Conservation (phyloP, 306 rosid species). For the Mimosa pudica region DNA sequence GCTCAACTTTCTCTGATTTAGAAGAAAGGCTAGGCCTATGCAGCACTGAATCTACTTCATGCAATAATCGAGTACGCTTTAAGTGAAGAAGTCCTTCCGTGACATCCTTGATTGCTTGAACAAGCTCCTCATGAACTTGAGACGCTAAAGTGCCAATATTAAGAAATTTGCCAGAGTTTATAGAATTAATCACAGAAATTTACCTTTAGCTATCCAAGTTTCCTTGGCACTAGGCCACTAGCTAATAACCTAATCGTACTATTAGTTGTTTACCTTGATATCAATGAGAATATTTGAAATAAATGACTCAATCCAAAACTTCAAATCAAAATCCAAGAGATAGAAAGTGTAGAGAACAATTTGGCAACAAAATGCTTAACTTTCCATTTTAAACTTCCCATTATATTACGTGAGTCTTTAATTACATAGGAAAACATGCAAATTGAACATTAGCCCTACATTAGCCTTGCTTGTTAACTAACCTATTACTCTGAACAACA, state of each 20-base stretch:
- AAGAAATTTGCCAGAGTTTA: constrained; percentile 6
- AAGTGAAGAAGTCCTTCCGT: constrained; percentile 88
- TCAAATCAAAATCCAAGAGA: not conserved
- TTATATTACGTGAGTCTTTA: not conserved
- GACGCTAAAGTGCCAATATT: constrained; percentile 16
- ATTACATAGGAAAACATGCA: not conserved
- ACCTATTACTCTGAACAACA: not conserved
- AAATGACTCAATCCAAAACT: not conserved
- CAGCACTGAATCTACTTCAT: constrained; percentile 71
- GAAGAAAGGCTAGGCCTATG: constrained; percentile 36
- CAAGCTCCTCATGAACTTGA: constrained; percentile 83
- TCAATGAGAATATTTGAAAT: not conserved
- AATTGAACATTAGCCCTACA: not conserved
- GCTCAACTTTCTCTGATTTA: constrained; percentile 58
- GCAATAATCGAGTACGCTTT: constrained; percentile 74
- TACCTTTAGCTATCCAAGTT: not conserved
- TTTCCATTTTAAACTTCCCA: not conserved
- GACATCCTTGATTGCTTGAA: constrained; percentile 81
- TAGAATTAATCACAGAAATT: not conserved
- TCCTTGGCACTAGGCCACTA: not conserved
- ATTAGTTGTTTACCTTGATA: not conserved
- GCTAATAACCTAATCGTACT: not conserved
- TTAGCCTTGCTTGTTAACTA: too few species aligned
- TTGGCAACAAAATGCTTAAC: not conserved
- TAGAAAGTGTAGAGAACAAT: not conserved